Evolutionary conservation across 768 basidiomycete genomes (phyloP).

Genomic region (Mycena metata): DNA sequence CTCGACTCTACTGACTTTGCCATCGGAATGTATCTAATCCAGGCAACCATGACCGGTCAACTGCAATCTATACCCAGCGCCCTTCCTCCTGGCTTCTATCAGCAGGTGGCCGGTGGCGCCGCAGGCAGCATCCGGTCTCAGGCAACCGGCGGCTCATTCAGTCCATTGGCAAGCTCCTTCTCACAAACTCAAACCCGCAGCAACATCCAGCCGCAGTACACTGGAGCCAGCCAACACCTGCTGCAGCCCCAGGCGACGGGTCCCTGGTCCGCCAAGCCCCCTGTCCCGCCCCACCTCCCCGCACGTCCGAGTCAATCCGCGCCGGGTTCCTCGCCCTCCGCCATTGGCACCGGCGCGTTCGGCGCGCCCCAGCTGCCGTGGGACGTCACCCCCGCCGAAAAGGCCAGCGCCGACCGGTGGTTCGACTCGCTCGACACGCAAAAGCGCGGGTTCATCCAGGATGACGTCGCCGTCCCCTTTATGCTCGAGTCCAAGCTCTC

Average conservation of each 20-base stretch:
- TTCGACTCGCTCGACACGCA: constrained; percentile 87
- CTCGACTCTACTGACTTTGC: constrained; percentile 94
- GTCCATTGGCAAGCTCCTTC: constrained; percentile 62
- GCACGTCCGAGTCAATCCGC: constrained; percentile 51
- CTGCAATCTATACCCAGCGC: constrained; percentile 77
- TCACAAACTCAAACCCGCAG: constrained; percentile 50
- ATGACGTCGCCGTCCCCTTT: constrained; percentile 95
- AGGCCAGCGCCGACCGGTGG: constrained; percentile 79
- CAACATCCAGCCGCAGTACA: constrained; percentile 71
- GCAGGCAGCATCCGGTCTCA: constrained; percentile 59
- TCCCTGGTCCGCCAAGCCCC: constrained; percentile 51
- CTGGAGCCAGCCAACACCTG: constrained; percentile 66
- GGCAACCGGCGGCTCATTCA: constrained; percentile 74
- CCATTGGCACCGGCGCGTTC: constrained; percentile 46
- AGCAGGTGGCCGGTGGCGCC: constrained; percentile 76
- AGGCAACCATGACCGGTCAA: constrained; percentile 88
- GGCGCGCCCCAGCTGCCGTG: constrained; percentile 59
- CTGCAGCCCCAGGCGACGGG: constrained; percentile 60
- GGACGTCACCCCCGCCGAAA: constrained; percentile 89
- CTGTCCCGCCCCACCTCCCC: constrained; percentile 51
- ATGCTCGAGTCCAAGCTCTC: constrained; percentile 91
- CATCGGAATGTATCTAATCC: constrained; percentile 96
- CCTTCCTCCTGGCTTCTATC: constrained; percentile 88
- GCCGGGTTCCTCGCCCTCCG: constrained; percentile 42
- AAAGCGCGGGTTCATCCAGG: constrained; percentile 86